phyloP scores from a whole-genome alignment of 2,329 filamentous ascomycete genomes.

The Cladosporium sp. region DNA sequence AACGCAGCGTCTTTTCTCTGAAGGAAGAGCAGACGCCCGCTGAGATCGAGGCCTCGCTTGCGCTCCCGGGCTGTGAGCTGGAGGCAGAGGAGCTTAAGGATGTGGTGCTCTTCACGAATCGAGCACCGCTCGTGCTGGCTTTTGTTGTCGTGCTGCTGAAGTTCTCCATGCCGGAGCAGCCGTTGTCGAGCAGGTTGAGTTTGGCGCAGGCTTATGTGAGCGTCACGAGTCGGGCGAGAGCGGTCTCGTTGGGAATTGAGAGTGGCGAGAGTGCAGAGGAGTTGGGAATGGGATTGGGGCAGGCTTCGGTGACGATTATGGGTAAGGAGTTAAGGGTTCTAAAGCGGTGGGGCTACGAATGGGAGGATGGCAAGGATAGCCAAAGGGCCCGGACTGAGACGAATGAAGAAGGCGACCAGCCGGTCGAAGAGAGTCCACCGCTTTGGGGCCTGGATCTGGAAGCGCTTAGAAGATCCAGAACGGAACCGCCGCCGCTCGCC shows the following conservation, averaged over 20 bases:
- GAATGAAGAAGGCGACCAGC: neutral
- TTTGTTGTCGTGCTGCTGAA: conserved; percentile 69
- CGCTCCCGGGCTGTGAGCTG: conserved; percentile 48
- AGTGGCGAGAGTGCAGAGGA: conserved; percentile 59
- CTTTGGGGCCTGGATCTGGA: conserved; percentile 56
- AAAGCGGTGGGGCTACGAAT: conserved; percentile 65
- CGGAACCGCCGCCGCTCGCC: conserved; percentile 17
- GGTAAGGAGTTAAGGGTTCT: conserved; percentile 68
- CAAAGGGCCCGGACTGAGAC: neutral
- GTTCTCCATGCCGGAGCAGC: conserved; percentile 80
- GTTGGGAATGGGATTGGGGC: conserved; percentile 67
- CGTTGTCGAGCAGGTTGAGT: conserved; percentile 74
- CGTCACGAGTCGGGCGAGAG: conserved; percentile 71
- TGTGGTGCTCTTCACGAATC: conserved; percentile 63
- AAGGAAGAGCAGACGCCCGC: conserved; percentile 37
- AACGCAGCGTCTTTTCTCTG: conserved; percentile 25
- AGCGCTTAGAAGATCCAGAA: conserved; percentile 44
- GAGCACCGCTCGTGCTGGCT: conserved; percentile 74
- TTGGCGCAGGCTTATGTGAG: conserved; percentile 79
- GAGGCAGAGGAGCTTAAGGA: conserved; percentile 55
- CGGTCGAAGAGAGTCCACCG: conserved; percentile 33
- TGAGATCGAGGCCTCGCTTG: conserved; percentile 57
- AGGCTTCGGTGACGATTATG: conserved; percentile 66
- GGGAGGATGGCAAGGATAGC: conserved; percentile 22
- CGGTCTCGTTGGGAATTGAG: conserved; percentile 66